These are phyloP conservation scores for Plantago ovata DNA, from an alignment of 257 asterid genomes.

Conservation along the genomic window DNA sequence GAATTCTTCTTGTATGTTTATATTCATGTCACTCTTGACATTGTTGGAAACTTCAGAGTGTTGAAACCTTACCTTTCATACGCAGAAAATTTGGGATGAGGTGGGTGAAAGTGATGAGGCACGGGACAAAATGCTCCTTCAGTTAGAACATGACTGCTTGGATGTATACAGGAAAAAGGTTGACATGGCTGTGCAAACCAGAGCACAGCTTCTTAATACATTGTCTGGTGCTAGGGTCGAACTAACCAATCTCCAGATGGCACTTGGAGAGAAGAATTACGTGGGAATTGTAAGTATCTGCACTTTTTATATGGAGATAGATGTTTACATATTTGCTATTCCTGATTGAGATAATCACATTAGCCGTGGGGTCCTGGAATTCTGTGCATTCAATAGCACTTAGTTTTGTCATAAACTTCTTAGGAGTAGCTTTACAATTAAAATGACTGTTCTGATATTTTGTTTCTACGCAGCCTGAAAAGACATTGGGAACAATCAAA, in stretches of 20 bases:
- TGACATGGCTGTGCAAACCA: constrained; percentile 78
- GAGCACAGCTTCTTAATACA: constrained; percentile 72
- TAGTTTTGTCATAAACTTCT: too few relatives aligned
- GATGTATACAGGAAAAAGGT: constrained; percentile 81
- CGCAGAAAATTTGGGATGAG: constrained; percentile 82
- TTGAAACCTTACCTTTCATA: neutral
- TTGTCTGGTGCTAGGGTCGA: constrained; percentile 89
- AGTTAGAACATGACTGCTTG: constrained; percentile 72
- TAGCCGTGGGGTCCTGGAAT: too few relatives aligned
- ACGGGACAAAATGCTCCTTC: constrained; percentile 73
- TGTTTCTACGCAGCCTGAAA: constrained; percentile 65
- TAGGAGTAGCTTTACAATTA: constrained; percentile 3
- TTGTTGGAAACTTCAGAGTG: neutral
- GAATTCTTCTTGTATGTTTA: neutral
- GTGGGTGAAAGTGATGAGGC: constrained; percentile 76
- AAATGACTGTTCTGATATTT: neutral
- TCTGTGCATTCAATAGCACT: too few relatives aligned
- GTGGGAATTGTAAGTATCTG: constrained; percentile 53
- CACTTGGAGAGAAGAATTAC: constrained; percentile 67
- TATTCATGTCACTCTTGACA: neutral
- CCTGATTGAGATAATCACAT: too few relatives aligned
- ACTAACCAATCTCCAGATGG: constrained; percentile 72
- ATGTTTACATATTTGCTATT: too few relatives aligned
- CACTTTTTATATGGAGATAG: too few relatives aligned
- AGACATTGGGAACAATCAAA: constrained; percentile 89